These are phyloP conservation scores for Phaseolus coccineus DNA, from an alignment of 331 rosid species.

Conservation along the genomic window DNA sequence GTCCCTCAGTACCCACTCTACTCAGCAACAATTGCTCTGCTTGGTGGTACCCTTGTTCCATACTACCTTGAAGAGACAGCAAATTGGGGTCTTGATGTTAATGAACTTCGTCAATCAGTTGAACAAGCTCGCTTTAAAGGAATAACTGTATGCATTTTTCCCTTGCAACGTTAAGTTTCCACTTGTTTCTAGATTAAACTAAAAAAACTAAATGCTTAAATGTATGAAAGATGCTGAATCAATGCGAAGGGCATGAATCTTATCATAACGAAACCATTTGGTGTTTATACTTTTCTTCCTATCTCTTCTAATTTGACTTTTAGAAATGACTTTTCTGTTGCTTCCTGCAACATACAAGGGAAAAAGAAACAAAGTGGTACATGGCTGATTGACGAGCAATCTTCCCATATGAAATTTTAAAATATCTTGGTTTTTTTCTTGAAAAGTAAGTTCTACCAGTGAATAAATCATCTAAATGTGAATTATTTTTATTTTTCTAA, in stretches of 20 bases:
- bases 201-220: conserved; percentile 25
- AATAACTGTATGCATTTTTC: conserved; percentile 66
- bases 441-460: conserved; percentile 30
- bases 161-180: conserved; percentile 33
- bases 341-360: conserved; percentile 9
- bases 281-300: conserved; percentile 23
- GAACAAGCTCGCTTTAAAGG: conserved; percentile 79
- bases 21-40: conserved; percentile 87
- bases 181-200: conserved; percentile 34
- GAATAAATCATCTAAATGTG: conserved; percentile 10
- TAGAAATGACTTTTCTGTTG: conserved; percentile 29
- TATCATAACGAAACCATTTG: conserved; percentile 33
- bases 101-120: conserved; percentile 74
- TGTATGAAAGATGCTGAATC: conserved; percentile 35
- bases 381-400: conserved; percentile 16
- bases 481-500: conserved; percentile 1
- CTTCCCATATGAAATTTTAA: conserved; percentile 3
- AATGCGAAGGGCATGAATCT: not conserved
- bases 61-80: conserved; percentile 96
- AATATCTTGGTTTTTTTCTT: conserved; percentile 26
- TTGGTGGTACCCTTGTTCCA: conserved; percentile 96
- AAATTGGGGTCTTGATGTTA: conserved; percentile 94
- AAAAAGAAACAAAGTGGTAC: conserved; percentile 13
- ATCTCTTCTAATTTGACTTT: conserved; percentile 32
- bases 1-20: conserved; percentile 99